phyloP scores from a whole-genome alignment of 176 grass and related monocot genomes.

The Oryza meridionalis region DNA sequence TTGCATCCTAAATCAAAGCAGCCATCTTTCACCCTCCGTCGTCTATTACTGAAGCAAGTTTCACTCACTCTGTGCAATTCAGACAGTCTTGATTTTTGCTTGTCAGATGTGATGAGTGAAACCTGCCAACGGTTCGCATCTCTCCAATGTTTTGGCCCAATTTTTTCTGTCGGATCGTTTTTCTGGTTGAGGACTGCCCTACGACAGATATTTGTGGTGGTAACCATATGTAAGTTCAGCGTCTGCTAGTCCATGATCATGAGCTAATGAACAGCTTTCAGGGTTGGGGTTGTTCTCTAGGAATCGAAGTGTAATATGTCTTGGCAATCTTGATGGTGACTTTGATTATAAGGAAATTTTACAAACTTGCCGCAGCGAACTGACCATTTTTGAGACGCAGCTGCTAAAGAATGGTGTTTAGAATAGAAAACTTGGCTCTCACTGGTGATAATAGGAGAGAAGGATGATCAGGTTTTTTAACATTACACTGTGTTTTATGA shows the following conservation, averaged over 20 bases:
- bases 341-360: background rate
- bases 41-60: slow-evolving; percentile 23
- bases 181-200: background rate
- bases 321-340: background rate
- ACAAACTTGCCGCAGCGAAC: background rate
- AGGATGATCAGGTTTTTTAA: background rate
- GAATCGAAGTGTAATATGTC: background rate
- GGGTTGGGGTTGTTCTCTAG: background rate
- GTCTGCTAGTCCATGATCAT: background rate
- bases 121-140: background rate
- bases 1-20: background rate
- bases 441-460: background rate
- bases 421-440: background rate
- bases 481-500: background rate
- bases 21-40: background rate
- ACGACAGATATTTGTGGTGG: background rate
- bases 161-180: background rate
- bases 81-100: background rate
- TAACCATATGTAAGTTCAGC: background rate
- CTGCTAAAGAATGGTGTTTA: background rate
- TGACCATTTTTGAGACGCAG: background rate
- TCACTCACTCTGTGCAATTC: background rate
- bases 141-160: background rate
- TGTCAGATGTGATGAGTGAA: background rate
- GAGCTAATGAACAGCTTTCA: background rate